Evolutionary conservation across 768 basidiomycete genomes (phyloP), one percentile per base, ranked within the genome.

Genomic region (Pleurotus citrinopileatus): DNA sequence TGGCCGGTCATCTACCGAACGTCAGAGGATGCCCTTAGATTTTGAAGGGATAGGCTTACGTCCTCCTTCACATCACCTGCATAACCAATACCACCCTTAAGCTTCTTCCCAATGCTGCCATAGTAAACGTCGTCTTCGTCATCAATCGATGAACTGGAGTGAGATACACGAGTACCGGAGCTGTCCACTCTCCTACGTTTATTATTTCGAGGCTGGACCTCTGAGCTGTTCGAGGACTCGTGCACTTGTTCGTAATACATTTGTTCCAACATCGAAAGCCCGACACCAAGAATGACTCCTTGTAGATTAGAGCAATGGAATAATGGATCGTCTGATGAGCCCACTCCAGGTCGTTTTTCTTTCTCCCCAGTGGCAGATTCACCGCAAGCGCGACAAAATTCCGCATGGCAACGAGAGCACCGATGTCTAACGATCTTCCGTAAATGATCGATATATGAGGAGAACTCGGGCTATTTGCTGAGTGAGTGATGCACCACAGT

Each of bases 261-360:
- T 52, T 82, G 76, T 67, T 96, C 92, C 38, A 96, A 78, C 83
- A 92, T 92, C 29, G 83, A 83, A 40, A 96, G 79, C 7, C 95
- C 94, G 34, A 96, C 78, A n/a, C 94, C 95, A 4, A 98, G 74
- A 58, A 97, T 85, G 12, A 91, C 82, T 34, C 94, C 95, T 70
- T 97, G 89, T 29, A 96, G 66, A 63, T 91, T 89, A 4, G 91
- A 80, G 68, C 94, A 97, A 70, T 97, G 94, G 64, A 95, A 91
- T 55, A 96, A 70, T 10, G 79, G 77, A 52, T 82, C 79, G 42
- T 83, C 80, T 25, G 72, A 68, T 7, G 73, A 66, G 29, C 74
- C 65, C 29, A 71, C 69, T 72, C 65, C 74, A 63, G 68, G 68
- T 46, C 71, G 76, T 61, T 75, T 73, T 25, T 69, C 69, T 59